Base-by-base conservation (phyloP, 1,284 basidiomycete genomes). In the Ganoderma lingzhi region DNA sequence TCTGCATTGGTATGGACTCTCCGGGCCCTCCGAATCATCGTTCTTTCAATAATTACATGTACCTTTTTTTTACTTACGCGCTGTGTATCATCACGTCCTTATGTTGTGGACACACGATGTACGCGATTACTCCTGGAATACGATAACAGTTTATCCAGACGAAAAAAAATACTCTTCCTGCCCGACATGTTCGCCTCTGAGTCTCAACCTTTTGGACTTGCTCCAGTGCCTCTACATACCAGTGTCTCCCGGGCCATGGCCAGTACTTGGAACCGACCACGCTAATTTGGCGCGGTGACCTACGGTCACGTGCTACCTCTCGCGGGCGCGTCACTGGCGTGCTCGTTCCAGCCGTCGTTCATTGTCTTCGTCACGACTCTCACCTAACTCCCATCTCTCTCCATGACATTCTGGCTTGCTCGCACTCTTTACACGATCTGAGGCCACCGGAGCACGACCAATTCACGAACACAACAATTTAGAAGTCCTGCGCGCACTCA, bases 241-340 rank as follows among this genome's bases (percentile, higher is more conserved):
- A 23, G 23, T 23, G 23, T 23, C 23, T 23, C 23, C 23, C 23
- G 23, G 23, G 23, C 23, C 23, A 23, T 23, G 23, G 23, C 23
- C 23, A 23, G 23, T 23, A 23, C 23, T 23, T 23, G 23, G 23
- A 23, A 23, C 23, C 23, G 23, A 23, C 23, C 23, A 23, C 23
- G 23, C 23, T 23, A 23, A 23, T 23, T 23, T 55, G 4, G 51
- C 35, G n/a, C 4, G 35, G 58, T 58, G 64, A n/a, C 65, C 44
- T 65, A 69, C 68, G 69, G 41, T 72, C 71, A 72, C 71, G 71
- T 72, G 71, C 45, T 5, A 5, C 15, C 32, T 23, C 51, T 61
- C 10, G 66, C 39, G 42, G 65, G 68, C 69, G 69, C 69, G 71
- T 65, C 66, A 59, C 42, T 63, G 62, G 14, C 15, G n/a, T 35